phyloP scores from a whole-genome alignment of 2,329 filamentous ascomycete genomes.

The Pestalotiopsis sp. region DNA sequence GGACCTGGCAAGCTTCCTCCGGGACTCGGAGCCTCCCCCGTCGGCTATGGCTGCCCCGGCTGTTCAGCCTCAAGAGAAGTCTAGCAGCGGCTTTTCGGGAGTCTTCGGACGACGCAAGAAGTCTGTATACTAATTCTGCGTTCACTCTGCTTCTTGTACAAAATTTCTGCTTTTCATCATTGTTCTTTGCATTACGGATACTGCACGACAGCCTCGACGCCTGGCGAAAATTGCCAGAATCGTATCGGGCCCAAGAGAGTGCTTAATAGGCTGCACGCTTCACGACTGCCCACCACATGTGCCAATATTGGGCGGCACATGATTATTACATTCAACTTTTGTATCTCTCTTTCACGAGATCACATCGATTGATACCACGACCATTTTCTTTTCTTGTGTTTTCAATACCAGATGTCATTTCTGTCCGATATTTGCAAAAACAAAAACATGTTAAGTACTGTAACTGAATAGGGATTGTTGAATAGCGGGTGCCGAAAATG shows the following conservation, averaged over 20 bases:
- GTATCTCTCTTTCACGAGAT: not conserved
- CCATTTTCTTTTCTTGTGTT: not conserved
- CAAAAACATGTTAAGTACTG: not conserved
- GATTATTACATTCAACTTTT: not conserved
- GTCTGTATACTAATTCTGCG: conserved; percentile 32
- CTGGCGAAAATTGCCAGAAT: not conserved
- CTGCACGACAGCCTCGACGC: not conserved
- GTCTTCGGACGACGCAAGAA: conserved; percentile 56
- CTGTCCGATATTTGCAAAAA: not conserved
- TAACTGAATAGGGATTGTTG: not conserved
- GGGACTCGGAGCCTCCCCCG: conserved; percentile 66
- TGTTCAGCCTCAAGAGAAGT: conserved; percentile 35
- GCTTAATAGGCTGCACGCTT: not conserved
- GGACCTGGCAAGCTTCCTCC: conserved; percentile 74
- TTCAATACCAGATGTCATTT: not conserved
- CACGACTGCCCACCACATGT: not conserved
- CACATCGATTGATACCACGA: conserved; percentile 1
- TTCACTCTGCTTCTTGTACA: conserved; percentile 21
- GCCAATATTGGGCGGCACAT: not conserved
- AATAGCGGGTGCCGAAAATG: not conserved
- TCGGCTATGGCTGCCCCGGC: conserved; percentile 28
- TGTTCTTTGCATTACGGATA: not conserved
- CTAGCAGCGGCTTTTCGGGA: conserved; percentile 44
- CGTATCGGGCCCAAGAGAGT: not conserved
- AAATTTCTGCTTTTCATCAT: conserved; percentile 12